A percentile compares a stretch with the other conserved stretches of the same genome.
phyloP scores from a whole-genome alignment of 2,329 filamentous ascomycete genomes.

The Akanthomyces lecanii region DNA sequence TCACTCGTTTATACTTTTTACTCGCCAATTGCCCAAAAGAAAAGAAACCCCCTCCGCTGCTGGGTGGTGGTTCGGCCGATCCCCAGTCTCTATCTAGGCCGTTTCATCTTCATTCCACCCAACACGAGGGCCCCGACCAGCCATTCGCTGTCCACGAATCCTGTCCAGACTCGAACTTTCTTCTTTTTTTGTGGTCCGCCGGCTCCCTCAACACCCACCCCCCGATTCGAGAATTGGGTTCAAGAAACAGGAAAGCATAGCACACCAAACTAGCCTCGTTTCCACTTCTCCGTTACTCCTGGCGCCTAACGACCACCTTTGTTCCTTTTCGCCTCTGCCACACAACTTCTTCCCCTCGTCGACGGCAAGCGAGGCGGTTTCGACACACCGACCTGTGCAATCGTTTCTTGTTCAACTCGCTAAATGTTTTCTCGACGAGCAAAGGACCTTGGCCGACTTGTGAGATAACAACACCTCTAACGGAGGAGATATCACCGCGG shows the following conservation, averaged over 20 bases:
- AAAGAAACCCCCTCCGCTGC: background rate
- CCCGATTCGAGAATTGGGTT: background rate
- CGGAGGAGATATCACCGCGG: background rate
- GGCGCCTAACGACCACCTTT: constrained; percentile 6
- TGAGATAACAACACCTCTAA: background rate
- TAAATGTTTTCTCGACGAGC: constrained; percentile 13
- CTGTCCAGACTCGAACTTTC: background rate
- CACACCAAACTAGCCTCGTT: background rate
- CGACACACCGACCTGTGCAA: constrained; percentile 6
- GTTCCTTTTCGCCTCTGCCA: constrained; percentile 21
- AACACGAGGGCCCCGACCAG: constrained; percentile 7
- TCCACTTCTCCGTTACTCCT: background rate
- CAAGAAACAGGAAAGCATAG: background rate
- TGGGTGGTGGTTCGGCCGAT: constrained; percentile 13
- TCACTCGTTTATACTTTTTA: constrained; percentile 19
- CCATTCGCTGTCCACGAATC: constrained; percentile 13
- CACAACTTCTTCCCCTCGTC: constrained; percentile 16
- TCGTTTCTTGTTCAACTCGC: background rate
- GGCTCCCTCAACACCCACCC: background rate
- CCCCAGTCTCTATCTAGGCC: background rate
- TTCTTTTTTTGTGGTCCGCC: constrained; percentile 3
- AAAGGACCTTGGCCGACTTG: constrained; percentile 1
- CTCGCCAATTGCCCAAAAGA: background rate
- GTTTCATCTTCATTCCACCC: constrained; percentile 17
- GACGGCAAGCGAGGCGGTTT: constrained; percentile 6